Conservation (phyloP, 2,329 filamentous ascomycete genomes). For the Alternaria arbusti region DNA sequence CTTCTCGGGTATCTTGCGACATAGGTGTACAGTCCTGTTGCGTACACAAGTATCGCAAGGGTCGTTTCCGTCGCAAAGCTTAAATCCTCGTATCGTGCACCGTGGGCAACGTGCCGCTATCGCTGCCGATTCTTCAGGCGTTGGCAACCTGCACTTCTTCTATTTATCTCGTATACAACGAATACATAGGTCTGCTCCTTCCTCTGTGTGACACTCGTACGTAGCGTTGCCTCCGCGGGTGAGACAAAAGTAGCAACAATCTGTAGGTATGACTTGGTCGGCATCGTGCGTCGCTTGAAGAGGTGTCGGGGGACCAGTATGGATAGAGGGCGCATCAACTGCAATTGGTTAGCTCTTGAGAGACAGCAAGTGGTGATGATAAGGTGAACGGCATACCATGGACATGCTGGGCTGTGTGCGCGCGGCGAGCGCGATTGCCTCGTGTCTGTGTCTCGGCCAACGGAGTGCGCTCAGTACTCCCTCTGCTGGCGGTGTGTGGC, state of each 20-base stretch:
- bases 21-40: constrained; percentile 6
- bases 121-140: constrained; percentile 10
- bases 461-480: neutral
- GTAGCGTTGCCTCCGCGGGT: constrained; percentile 23
- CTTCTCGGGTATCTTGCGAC: neutral
- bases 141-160: constrained; percentile 14
- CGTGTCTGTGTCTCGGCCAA: neutral
- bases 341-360: neutral
- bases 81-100: constrained; percentile 21
- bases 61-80: constrained; percentile 8
- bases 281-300: neutral
- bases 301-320: neutral
- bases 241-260: constrained; percentile 20
- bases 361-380: neutral
- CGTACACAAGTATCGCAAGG: constrained; percentile 17
- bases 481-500: neutral
- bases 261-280: neutral
- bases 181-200: constrained; percentile 8
- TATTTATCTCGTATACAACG: constrained; percentile 14
- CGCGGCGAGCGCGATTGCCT: neutral
- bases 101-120: constrained; percentile 21
- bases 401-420: neutral
- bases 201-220: constrained; percentile 17
- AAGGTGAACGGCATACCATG: constrained; percentile 1
- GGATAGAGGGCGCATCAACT: neutral